Evolutionary conservation across 768 basidiomycete species (phyloP).

Genomic region (Auricularia heimuer): DNA sequence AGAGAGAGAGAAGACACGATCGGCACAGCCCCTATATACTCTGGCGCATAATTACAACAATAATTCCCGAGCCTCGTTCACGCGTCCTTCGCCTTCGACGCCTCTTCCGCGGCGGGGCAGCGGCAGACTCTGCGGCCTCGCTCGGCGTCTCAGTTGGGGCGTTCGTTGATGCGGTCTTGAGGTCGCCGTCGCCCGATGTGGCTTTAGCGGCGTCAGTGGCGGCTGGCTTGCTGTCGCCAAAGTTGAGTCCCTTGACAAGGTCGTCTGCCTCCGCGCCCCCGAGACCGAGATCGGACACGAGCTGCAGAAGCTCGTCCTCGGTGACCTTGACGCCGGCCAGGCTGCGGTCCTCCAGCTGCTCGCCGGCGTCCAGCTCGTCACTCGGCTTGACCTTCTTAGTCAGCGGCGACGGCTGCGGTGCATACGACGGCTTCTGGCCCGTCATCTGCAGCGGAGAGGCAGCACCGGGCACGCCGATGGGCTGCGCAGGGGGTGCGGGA

Average conservation of each 20-base stretch:
- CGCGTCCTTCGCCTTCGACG: neutral
- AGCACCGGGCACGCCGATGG: conserved; percentile 77
- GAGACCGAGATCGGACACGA: conserved; percentile 68
- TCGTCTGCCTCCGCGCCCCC: conserved; percentile 70
- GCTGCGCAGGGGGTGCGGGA: conserved; percentile 43
- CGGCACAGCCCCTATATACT: neutral
- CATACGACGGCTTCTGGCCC: conserved; percentile 51
- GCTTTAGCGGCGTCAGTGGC: neutral
- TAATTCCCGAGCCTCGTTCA: too few species aligned
- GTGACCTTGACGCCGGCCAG: conserved; percentile 71
- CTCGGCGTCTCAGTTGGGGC: neutral
- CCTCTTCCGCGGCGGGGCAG: neutral
- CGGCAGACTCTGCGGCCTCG: neutral
- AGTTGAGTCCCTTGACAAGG: conserved; percentile 52
- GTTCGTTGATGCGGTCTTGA: neutral
- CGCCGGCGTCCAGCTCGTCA: conserved; percentile 50
- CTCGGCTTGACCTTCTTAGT: conserved; percentile 30
- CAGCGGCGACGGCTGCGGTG: conserved; percentile 24
- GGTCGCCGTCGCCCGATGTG: neutral
- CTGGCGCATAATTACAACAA: neutral
- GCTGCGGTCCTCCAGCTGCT: conserved; percentile 58
- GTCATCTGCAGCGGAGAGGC: conserved; percentile 69
- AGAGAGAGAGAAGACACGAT: neutral
- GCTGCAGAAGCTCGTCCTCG: conserved; percentile 57
- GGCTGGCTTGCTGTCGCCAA: neutral